Evolutionary conservation across 2,329 filamentous ascomycete genomes (phyloP).

Genomic region (Dothideomycetidae sp.): DNA sequence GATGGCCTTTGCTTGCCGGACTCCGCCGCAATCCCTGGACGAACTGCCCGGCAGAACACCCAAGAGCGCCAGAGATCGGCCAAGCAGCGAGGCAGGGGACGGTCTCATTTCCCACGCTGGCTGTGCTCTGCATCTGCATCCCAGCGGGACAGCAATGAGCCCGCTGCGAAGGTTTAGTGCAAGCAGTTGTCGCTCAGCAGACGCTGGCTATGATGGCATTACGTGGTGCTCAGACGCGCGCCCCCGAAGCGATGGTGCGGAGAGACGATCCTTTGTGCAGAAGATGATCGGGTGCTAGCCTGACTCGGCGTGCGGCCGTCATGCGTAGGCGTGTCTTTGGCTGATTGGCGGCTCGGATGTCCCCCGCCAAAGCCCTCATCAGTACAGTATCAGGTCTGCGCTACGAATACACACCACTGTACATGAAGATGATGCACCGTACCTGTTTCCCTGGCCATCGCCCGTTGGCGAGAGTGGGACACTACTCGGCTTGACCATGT

Average conservation of each 20-base stretch:
- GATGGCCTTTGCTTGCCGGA: slow-evolving; percentile 4
- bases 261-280: too few relatives aligned
- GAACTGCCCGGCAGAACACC: neutral
- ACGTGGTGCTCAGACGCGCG: neutral
- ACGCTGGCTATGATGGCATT: slow-evolving; percentile 1
- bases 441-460: too few relatives aligned
- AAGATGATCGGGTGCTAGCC: too few relatives aligned
- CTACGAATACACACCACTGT: too few relatives aligned
- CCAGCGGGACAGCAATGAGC: slow-evolving; percentile 1
- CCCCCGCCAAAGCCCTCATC: neutral
- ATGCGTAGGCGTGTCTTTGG: neutral
- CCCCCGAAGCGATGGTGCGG: neutral
- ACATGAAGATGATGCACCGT: too few relatives aligned
- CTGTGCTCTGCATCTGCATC: neutral
- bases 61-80: neutral
- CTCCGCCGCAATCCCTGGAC: neutral
- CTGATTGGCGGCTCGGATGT: neutral
- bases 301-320: neutral
- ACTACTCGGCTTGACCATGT: too few relatives aligned
- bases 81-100: too few relatives aligned
- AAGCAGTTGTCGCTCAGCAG: slow-evolving; percentile 6
- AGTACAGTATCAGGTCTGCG: too few relatives aligned
- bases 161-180: slow-evolving; percentile 1
- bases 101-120: too few relatives aligned
- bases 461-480: too few relatives aligned